Evolutionary conservation across 1,284 basidiomycete species (phyloP).

Genomic region (Cryptococcus hybrid): DNA sequence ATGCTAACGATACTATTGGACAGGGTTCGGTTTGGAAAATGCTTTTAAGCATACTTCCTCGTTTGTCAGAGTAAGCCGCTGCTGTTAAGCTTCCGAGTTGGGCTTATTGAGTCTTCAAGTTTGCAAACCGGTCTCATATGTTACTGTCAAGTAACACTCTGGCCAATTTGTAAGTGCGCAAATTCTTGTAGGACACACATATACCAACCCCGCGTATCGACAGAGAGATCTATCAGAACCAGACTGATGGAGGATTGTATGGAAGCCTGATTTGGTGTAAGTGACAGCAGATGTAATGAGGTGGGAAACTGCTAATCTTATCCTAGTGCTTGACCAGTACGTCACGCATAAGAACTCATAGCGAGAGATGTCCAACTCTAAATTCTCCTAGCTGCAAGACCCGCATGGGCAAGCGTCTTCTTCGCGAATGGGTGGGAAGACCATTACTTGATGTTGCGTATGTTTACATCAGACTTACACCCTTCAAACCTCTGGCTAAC

Average conservation of each 20-base stretch:
- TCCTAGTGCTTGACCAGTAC: slow-evolving; percentile 64
- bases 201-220: neutral
- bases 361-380: no score
- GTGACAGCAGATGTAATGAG: slow-evolving; percentile 5
- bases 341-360: slow-evolving; percentile 9
- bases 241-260: slow-evolving; percentile 69
- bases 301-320: slow-evolving; percentile 8
- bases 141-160: slow-evolving; percentile 84
- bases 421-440: slow-evolving; percentile 82
- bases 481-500: neutral
- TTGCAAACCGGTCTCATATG: slow-evolving; percentile 80
- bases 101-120: slow-evolving; percentile 49
- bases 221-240: slow-evolving; percentile 84
- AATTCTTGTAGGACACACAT: neutral
- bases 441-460: slow-evolving; percentile 76
- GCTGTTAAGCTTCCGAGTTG: neutral
- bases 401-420: slow-evolving; percentile 77
- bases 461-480: slow-evolving; percentile 20
- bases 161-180: slow-evolving; percentile 63
- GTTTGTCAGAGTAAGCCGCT: slow-evolving; percentile 57
- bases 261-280: slow-evolving; percentile 76
- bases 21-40: slow-evolving; percentile 70
- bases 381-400: slow-evolving; percentile 61
- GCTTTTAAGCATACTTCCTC: slow-evolving; percentile 70
- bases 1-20: neutral